Evolutionary conservation across 2,329 filamentous ascomycete species (phyloP).

Genomic region (Aspergillus aculeatus): DNA sequence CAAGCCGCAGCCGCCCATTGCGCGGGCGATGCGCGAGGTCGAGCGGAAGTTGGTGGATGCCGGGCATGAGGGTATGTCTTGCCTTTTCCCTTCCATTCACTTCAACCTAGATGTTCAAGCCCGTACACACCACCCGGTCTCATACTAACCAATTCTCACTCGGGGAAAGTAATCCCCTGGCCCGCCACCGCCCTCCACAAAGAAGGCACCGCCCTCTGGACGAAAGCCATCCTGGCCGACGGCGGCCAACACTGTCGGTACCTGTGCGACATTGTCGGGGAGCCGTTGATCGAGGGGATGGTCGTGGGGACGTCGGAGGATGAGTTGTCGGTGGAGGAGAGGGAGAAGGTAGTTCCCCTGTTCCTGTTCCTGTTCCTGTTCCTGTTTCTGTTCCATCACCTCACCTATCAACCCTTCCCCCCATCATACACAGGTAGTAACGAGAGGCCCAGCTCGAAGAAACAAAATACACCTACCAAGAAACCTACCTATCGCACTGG

Average conservation of each 20-base stretch:
- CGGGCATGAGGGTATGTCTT: slow-evolving; percentile 44
- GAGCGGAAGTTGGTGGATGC: slow-evolving; percentile 57
- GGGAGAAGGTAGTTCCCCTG: slow-evolving; percentile 18
- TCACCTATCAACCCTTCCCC: too few relatives aligned
- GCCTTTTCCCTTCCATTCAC: background rate
- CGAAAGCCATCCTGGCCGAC: slow-evolving; percentile 30
- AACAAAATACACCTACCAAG: slow-evolving; percentile 22
- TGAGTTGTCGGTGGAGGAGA: slow-evolving; percentile 20
- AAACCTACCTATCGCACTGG: slow-evolving; percentile 27
- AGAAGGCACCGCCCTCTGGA: slow-evolving; percentile 29
- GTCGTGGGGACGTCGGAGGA: slow-evolving; percentile 31
- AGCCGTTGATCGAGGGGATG: slow-evolving; percentile 34
- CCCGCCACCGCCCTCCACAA: slow-evolving; percentile 28
- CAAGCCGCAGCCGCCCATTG: slow-evolving; percentile 59
- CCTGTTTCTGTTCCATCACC: too few relatives aligned
- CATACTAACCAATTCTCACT: background rate
- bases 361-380: background rate
- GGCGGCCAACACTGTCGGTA: slow-evolving; percentile 29
- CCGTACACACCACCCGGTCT: too few relatives aligned
- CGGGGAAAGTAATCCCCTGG: slow-evolving; percentile 28
- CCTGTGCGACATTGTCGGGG: slow-evolving; percentile 27
- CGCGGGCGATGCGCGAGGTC: slow-evolving; percentile 52
- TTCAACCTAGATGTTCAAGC: background rate
- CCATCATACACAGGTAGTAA: too few relatives aligned
- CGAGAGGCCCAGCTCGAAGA: slow-evolving; percentile 16